Percentiles rank a stretch among this genome's conserved stretches.
phyloP scores from a whole-genome alignment of 306 rosid genomes.

The Acacia confusa region DNA sequence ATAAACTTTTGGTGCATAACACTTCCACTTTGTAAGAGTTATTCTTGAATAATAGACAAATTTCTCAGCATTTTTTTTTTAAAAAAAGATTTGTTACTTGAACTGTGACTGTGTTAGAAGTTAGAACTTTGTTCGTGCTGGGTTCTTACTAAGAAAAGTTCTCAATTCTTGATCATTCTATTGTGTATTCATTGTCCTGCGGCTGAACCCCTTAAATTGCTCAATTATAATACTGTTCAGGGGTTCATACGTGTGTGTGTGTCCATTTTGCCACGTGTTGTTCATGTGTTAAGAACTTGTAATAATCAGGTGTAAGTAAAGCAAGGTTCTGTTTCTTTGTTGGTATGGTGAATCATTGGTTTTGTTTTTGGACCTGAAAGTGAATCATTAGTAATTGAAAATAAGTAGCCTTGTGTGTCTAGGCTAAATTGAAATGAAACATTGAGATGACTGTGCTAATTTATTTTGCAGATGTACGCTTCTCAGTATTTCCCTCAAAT shows the following conservation, averaged over 20 bases:
- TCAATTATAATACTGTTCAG: constrained; percentile 14
- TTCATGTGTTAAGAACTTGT: not conserved
- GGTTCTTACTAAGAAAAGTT: constrained; percentile 12
- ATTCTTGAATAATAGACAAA: not conserved
- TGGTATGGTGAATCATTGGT: constrained; percentile 1
- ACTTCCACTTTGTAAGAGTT: not conserved
- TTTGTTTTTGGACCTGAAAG: not conserved
- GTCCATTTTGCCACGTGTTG: not conserved
- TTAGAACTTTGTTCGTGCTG: constrained; percentile 14
- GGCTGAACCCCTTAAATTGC: constrained; percentile 27
- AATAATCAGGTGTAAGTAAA: constrained; percentile 7
- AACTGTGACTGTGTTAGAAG: constrained; percentile 9
- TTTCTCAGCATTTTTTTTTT: not conserved
- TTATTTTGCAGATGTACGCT: constrained; percentile 81
- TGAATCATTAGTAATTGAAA: not conserved
- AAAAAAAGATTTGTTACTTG: constrained; percentile 16
- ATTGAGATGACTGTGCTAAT: constrained; percentile 28
- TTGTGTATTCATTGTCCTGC: not conserved
- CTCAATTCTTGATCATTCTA: constrained; percentile 22
- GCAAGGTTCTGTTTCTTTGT: constrained; percentile 20
- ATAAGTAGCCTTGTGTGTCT: constrained; percentile 1
- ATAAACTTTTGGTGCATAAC: not conserved
- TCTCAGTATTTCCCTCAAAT: constrained; percentile 87
- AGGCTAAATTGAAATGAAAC: constrained; percentile 25
- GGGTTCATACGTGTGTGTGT: not conserved